Percentiles rank a stretch among this genome's conserved stretches.
These are phyloP conservation scores for Leccinum barrowsii DNA, from an alignment of 768 basidiomycete species.

Conservation along the genomic window DNA sequence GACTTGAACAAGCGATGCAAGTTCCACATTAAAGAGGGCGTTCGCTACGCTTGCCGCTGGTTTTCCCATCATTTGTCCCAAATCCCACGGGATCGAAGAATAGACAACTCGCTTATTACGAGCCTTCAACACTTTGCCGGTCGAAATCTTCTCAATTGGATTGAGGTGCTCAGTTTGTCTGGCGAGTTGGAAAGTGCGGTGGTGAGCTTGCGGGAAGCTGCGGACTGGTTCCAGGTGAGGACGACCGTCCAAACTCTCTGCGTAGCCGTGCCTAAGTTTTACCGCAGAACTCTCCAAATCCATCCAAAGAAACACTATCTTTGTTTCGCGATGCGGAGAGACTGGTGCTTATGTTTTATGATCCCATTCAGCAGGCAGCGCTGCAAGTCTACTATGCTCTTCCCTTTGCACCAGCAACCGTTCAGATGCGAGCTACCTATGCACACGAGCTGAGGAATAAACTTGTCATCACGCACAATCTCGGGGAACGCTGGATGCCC, in stretches of 20 bases:
- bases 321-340: slow-evolving; percentile 17
- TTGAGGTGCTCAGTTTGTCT: slow-evolving; percentile 18
- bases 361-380: slow-evolving; percentile 16
- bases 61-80: slow-evolving; percentile 16
- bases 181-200: slow-evolving; percentile 16
- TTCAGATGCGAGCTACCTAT: slow-evolving; percentile 11
- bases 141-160: slow-evolving; percentile 13
- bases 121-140: slow-evolving; percentile 11
- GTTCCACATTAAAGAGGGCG: slow-evolving; percentile 9
- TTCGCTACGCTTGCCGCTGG: slow-evolving; percentile 21
- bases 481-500: slow-evolving; percentile 13
- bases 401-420: slow-evolving; percentile 7
- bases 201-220: slow-evolving; percentile 9
- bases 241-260: not conserved
- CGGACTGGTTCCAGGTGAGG: slow-evolving; percentile 15
- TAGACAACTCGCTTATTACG: slow-evolving; percentile 5
- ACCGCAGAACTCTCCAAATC: slow-evolving; percentile 7
- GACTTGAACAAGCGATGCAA: slow-evolving; percentile 13
- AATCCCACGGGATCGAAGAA: slow-evolving; percentile 3
- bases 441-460: slow-evolving; percentile 8
- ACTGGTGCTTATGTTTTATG: slow-evolving; percentile 19
- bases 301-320: slow-evolving; percentile 6
- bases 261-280: not conserved
- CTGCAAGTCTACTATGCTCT: slow-evolving; percentile 17
- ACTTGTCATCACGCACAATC: slow-evolving; percentile 7